These are phyloP conservation scores for Tuctoria greenei DNA, from an alignment of 176 grass and related monocot genomes.

Conservation along the genomic window DNA sequence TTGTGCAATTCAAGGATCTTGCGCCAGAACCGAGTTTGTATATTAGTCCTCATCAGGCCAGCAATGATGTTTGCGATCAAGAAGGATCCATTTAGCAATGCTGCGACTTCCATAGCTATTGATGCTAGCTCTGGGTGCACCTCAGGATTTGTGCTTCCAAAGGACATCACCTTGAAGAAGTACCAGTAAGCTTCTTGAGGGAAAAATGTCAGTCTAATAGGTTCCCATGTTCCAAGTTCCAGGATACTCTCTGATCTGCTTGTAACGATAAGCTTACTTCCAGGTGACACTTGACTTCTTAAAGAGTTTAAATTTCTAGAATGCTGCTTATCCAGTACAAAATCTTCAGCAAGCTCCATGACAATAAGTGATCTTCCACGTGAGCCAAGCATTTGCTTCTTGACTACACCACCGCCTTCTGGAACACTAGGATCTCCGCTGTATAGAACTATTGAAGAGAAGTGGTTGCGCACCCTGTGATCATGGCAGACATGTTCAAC, in stretches of 20 bases:
- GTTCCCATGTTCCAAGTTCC: too few relatives aligned
- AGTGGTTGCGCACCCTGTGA: conserved; percentile 33
- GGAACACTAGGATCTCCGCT: neutral
- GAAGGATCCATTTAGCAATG: conserved; percentile 26
- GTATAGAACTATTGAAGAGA: conserved; percentile 15
- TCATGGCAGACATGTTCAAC: conserved; percentile 42
- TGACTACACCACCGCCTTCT: neutral
- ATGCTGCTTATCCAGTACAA: too few relatives aligned
- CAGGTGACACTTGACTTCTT: too few relatives aligned
- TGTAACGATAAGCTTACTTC: too few relatives aligned
- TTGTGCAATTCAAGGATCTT: neutral
- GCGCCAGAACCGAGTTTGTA: neutral
- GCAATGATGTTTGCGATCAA: neutral
- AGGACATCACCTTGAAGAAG: conserved; percentile 33
- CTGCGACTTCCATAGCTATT: conserved; percentile 24
- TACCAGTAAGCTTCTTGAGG: too few relatives aligned
- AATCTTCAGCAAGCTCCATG: too few relatives aligned
- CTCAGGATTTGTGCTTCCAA: neutral
- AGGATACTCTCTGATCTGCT: too few relatives aligned
- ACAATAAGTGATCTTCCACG: too few relatives aligned
- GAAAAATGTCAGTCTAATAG: too few relatives aligned
- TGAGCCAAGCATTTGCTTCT: too few relatives aligned
- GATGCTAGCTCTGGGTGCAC: neutral
- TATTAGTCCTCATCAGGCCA: conserved; percentile 4
- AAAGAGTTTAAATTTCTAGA: too few relatives aligned